Evolutionary conservation across 257 asterid genomes (phyloP), one percentile per base, ranked within the genome.

Genomic region (Thymus quinquecostatus): DNA sequence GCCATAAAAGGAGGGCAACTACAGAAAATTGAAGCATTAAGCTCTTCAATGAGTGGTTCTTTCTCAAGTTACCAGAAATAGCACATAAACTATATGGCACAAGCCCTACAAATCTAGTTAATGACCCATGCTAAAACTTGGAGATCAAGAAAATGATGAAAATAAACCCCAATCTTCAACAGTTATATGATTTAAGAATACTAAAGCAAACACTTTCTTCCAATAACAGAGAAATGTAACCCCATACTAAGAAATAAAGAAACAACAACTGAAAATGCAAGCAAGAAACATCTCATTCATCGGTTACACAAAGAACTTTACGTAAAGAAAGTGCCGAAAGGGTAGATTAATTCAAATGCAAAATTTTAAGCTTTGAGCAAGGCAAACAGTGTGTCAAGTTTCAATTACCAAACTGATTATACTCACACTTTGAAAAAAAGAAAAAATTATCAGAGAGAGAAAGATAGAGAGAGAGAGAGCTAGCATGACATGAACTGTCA

Each of bases 11-110:
- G 49, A 1, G 53, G 2, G 10, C 51, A 32, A 36, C 50, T 50
- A 51, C 53, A 34, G 71, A 77, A 54, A 69, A n/a, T n/a, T n/a
- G n/a, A n/a, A n/a, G n/a, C 60, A 62, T 13, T 72, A 72, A 57
- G 49, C 58, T 30, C 44, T 53, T 44, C 53, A 69, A 41, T 38
- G 56, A 45, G 55, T 33, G 44, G 29, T 13, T 66, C 10, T 1
- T 47, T 14, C 64, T 57, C 11, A 3, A 1, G 32, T 34, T 60
- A 54, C 50, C 21, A 60, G 56, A 60, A 64, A 10, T 43, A 11
- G 14, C n/a, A 62, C 41, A 29, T 8, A 47, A 65, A n/a, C 61
- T 56, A 8, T 5, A 72, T 6, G 2, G 48, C 59, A 62, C 28
- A 49, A 2, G 29, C 54, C 41, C 13, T 61, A 40, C 62, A 66